phyloP scores from a whole-genome alignment of 2,329 filamentous ascomycete species.

The Penicillium thymicola region DNA sequence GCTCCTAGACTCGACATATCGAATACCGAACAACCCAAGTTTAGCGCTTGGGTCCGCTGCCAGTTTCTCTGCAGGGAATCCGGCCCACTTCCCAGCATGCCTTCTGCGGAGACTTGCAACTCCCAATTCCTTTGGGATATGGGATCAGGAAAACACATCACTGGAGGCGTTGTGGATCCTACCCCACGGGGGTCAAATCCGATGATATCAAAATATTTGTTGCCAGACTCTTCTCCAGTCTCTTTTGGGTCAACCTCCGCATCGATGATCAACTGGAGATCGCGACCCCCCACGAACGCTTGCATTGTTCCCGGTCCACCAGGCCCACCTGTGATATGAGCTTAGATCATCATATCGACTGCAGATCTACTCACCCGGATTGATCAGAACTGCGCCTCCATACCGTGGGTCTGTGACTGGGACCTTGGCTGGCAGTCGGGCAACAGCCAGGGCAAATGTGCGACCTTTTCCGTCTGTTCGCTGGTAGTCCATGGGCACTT shows the following conservation, averaged over 20 bases:
- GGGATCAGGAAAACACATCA: slow-evolving; percentile 41
- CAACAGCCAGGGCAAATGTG: slow-evolving; percentile 44
- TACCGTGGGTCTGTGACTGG: slow-evolving; percentile 43
- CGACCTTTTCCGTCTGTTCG: slow-evolving; percentile 31
- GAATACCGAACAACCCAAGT: slow-evolving; percentile 28
- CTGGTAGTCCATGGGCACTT: slow-evolving; percentile 50
- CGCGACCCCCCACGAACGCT: slow-evolving; percentile 30
- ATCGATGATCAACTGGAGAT: slow-evolving; percentile 40
- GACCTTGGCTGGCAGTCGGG: slow-evolving; percentile 46
- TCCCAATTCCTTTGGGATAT: slow-evolving; percentile 33
- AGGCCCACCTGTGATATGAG: slow-evolving; percentile 37
- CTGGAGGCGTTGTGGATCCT: slow-evolving; percentile 39
- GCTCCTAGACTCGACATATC: slow-evolving; percentile 15
- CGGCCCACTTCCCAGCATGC: slow-evolving; percentile 34
- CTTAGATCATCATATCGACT: not conserved
- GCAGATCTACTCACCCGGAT: slow-evolving; percentile 37
- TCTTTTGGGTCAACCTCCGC: slow-evolving; percentile 26
- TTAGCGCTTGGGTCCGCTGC: slow-evolving; percentile 33
- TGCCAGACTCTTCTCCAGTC: not conserved
- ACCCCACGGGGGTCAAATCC: slow-evolving; percentile 47
- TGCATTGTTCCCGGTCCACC: slow-evolving; percentile 43
- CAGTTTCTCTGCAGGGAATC: slow-evolving; percentile 32
- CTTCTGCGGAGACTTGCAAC: slow-evolving; percentile 34
- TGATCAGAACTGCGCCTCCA: slow-evolving; percentile 48
- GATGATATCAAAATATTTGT: slow-evolving; percentile 42